Conservation (phyloP, 768 basidiomycete species). For the Myochromella boudieri region DNA sequence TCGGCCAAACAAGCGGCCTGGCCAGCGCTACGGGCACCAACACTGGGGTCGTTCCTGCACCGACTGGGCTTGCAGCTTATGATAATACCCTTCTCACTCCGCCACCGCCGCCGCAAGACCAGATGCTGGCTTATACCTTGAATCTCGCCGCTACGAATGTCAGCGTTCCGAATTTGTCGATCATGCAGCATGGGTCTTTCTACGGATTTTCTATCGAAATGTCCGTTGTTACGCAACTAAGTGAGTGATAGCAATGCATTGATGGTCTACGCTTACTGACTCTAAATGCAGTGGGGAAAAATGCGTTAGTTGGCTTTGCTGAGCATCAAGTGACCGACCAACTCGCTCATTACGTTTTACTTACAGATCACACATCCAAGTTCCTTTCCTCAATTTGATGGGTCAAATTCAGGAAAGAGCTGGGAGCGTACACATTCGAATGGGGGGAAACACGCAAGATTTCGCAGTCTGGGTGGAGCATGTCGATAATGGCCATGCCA, state of each 20-base stretch:
- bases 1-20: conserved; percentile 21
- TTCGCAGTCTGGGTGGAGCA: conserved; percentile 39
- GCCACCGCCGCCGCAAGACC: conserved; percentile 46
- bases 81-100: conserved; percentile 48
- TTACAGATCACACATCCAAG: conserved; percentile 43
- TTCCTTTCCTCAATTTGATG: conserved; percentile 68
- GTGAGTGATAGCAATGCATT: no score
- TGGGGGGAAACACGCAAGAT: conserved; percentile 74
- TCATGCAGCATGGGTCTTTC: conserved; percentile 50
- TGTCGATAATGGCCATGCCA: conserved; percentile 37
- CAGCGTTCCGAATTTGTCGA: conserved; percentile 31
- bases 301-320: conserved; percentile 35
- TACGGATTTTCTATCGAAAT: conserved; percentile 76
- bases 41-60: conserved; percentile 22
- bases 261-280: conserved; percentile 21
- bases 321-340: conserved; percentile 1
- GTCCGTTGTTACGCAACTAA: conserved; percentile 63
- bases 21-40: neutral
- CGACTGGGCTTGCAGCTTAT: conserved; percentile 43
- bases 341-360: no score
- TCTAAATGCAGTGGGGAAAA: conserved; percentile 43
- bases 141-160: conserved; percentile 35
- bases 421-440: conserved; percentile 52
- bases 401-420: conserved; percentile 55
- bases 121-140: conserved; percentile 42